A percentile compares a stretch with the other conserved stretches of the same genome.
Evolutionary conservation across 2,329 filamentous ascomycete species (phyloP).

Genomic region (Fusarium sp.): DNA sequence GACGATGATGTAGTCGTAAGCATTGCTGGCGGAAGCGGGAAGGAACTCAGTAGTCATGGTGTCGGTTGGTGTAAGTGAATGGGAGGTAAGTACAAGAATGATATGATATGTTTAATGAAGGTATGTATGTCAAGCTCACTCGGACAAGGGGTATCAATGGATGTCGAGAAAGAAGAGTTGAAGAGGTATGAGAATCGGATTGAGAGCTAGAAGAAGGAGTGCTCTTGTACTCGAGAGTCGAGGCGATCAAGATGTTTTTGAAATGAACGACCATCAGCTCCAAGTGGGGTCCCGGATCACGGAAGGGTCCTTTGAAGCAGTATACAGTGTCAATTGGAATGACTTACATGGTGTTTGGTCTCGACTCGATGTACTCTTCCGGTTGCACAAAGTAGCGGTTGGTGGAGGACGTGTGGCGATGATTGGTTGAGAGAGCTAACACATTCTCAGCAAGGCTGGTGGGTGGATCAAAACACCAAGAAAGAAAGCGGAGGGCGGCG

Average conservation of each 20-base stretch:
- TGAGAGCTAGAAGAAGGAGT: constrained; percentile 6
- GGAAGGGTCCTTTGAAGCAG: constrained; percentile 1
- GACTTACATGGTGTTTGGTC: constrained; percentile 6
- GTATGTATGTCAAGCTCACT: neutral
- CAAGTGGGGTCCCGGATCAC: constrained; percentile 24
- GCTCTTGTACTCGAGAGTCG: constrained; percentile 27
- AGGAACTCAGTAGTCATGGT: constrained; percentile 76
- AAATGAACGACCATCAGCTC: constrained; percentile 16
- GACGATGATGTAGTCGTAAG: constrained; percentile 86
- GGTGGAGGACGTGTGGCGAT: neutral
- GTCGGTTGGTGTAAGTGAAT: constrained; percentile 22
- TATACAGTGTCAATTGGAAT: constrained; percentile 22
- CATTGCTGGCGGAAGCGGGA: constrained; percentile 70
- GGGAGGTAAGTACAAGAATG: neutral
- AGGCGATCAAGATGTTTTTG: constrained; percentile 34
- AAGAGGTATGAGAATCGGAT: constrained; percentile 6
- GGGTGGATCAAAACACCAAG: constrained; percentile 37
- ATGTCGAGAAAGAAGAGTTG: neutral
- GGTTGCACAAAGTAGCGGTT: constrained; percentile 17
- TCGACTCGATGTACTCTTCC: constrained; percentile 21
- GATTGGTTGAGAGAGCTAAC: constrained; percentile 17
- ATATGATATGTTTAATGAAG: neutral
- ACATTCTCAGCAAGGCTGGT: constrained; percentile 29
- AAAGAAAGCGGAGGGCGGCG: constrained; percentile 23
- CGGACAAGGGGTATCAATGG: neutral